phyloP scores from a whole-genome alignment of 2,329 filamentous ascomycete species.

The Alternaria brassicicola region DNA sequence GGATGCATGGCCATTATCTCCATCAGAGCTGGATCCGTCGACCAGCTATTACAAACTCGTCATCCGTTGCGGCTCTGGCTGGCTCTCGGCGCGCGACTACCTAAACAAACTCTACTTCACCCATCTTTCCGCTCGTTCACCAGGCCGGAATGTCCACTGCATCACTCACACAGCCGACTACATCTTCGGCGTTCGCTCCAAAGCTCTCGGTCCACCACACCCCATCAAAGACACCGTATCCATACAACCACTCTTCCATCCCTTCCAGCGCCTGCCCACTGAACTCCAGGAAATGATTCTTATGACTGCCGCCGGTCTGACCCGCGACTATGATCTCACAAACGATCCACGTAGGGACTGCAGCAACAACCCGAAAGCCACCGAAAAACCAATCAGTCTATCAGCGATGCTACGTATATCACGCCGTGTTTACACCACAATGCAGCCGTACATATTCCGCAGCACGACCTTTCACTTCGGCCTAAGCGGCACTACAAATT shows the following conservation, averaged over 20 bases:
- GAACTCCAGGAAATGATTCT: constrained; percentile 42
- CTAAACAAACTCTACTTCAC: constrained; percentile 35
- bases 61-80: constrained; percentile 38
- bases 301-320: constrained; percentile 25
- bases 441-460: constrained; percentile 32
- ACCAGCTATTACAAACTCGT: constrained; percentile 32
- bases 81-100: constrained; percentile 39
- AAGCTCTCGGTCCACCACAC: constrained; percentile 8
- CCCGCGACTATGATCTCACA: constrained; percentile 19
- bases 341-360: background rate
- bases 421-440: constrained; percentile 21
- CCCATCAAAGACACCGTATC: constrained; percentile 23
- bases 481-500: constrained; percentile 12
- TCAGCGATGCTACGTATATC: constrained; percentile 29
- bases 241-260: constrained; percentile 39
- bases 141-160: background rate
- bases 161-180: background rate
- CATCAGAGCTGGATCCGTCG: background rate
- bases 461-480: constrained; percentile 34
- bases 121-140: constrained; percentile 10
- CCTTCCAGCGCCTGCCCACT: constrained; percentile 31
- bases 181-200: constrained; percentile 3
- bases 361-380: background rate
- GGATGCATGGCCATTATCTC: background rate
- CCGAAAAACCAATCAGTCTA: constrained; percentile 20